Evolutionary conservation across 495 filamentous ascomycete species (phyloP).

Genomic region (Penicillium parvum): DNA sequence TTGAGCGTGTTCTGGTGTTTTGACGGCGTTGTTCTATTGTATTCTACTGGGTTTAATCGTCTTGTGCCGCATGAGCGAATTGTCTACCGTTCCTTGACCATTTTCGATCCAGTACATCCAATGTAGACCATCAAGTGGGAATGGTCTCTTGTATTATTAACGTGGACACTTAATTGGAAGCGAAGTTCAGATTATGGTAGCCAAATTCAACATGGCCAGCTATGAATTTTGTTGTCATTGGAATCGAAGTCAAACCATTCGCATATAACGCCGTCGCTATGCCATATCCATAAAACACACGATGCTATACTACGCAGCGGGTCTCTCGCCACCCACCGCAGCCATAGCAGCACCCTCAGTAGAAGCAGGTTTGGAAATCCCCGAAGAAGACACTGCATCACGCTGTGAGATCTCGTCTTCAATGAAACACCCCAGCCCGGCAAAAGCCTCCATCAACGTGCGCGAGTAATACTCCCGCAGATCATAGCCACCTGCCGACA

Average conservation of each 20-base stretch:
- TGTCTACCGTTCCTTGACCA: no score
- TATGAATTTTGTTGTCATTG: no score
- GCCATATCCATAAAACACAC: constrained; percentile 14
- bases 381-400: constrained; percentile 22
- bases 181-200: background rate
- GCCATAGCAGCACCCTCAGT: constrained; percentile 34
- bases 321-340: constrained; percentile 15
- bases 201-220: no score
- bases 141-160: no score
- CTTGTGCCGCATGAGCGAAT: background rate
- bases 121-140: no score
- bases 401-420: constrained; percentile 65
- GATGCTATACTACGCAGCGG: no score
- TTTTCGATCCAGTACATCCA: no score
- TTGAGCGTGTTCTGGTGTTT: constrained; percentile 3
- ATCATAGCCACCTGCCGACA: constrained; percentile 79
- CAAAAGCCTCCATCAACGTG: constrained; percentile 83
- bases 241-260: no score
- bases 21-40: constrained; percentile 8
- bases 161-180: no score
- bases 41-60: background rate
- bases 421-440: constrained; percentile 77
- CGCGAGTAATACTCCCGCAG: constrained; percentile 74
- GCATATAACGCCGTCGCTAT: constrained; percentile 51
- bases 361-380: constrained; percentile 18